Conservation (phyloP, 2,329 filamentous ascomycete genomes). For the Phialophora chinensis region DNA sequence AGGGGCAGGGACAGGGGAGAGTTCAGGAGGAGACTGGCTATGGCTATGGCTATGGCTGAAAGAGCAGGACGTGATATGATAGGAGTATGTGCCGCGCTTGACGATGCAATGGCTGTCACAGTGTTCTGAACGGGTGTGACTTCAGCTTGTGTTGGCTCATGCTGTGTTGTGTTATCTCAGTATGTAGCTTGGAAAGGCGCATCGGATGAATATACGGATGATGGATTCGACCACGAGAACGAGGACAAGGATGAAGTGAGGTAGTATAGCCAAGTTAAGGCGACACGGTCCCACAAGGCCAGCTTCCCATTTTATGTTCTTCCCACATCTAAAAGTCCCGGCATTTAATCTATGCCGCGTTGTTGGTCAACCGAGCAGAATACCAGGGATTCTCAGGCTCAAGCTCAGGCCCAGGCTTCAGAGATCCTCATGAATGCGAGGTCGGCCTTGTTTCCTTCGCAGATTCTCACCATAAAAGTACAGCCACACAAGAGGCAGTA, state of each 20-base stretch:
- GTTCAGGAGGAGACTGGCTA: neutral
- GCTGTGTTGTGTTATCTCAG: too few relatives aligned
- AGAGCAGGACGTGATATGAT: neutral
- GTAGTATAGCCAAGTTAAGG: neutral
- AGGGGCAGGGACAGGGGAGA: neutral
- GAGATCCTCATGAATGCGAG: constrained; percentile 7
- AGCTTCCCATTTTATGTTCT: too few relatives aligned
- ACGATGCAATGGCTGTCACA: neutral
- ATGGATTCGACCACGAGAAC: too few relatives aligned
- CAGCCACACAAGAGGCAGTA: constrained; percentile 6
- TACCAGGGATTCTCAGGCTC: too few relatives aligned
- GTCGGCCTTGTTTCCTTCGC: constrained; percentile 1
- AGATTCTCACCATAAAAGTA: constrained; percentile 4
- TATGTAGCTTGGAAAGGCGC: too few relatives aligned
- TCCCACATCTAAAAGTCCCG: neutral
- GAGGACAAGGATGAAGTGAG: neutral
- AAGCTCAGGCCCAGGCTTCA: neutral
- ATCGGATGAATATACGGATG: too few relatives aligned
- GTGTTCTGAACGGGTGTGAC: neutral
- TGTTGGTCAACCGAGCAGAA: too few relatives aligned
- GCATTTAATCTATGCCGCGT: neutral
- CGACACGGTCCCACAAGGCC: neutral
- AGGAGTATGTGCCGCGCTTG: neutral
- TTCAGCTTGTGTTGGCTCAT: neutral
- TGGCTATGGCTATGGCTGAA: neutral